Percentiles rank a stretch among this genome's conserved stretches.
These are phyloP conservation scores for Trichoderma sp. DNA, from an alignment of 2,329 filamentous ascomycete genomes.

Conservation along the genomic window DNA sequence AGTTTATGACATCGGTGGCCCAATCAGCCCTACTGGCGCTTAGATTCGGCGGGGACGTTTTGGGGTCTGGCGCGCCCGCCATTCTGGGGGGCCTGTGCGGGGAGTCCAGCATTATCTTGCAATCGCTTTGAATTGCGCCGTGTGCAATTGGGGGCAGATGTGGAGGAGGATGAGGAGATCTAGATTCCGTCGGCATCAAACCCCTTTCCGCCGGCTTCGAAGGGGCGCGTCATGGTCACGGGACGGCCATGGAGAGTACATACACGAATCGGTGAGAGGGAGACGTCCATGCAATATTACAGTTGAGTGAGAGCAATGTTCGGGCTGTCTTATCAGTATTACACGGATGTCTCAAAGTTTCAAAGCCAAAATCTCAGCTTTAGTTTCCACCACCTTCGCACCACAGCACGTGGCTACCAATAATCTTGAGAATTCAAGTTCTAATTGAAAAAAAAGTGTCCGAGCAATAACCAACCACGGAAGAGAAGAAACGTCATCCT, in stretches of 20 bases:
- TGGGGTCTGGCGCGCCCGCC: background rate
- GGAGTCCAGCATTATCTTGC: background rate
- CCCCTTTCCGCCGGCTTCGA: background rate
- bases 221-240: background rate
- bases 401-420: background rate
- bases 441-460: background rate
- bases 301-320: too few species aligned
- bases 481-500: background rate
- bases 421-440: background rate
- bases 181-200: background rate
- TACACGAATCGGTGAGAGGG: background rate
- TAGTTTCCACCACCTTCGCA: background rate
- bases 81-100: slow-evolving; percentile 1
- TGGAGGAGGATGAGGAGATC: background rate
- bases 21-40: slow-evolving; percentile 18
- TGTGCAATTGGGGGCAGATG: background rate
- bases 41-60: slow-evolving; percentile 17
- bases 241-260: background rate
- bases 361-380: background rate
- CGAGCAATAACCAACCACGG: background rate
- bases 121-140: background rate
- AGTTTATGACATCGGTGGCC: slow-evolving; percentile 9
- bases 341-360: background rate
- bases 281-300: background rate
- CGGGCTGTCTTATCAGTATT: too few species aligned